Evolutionary conservation across 257 asterid species (phyloP).

Genomic region (Solanum arcanum): DNA sequence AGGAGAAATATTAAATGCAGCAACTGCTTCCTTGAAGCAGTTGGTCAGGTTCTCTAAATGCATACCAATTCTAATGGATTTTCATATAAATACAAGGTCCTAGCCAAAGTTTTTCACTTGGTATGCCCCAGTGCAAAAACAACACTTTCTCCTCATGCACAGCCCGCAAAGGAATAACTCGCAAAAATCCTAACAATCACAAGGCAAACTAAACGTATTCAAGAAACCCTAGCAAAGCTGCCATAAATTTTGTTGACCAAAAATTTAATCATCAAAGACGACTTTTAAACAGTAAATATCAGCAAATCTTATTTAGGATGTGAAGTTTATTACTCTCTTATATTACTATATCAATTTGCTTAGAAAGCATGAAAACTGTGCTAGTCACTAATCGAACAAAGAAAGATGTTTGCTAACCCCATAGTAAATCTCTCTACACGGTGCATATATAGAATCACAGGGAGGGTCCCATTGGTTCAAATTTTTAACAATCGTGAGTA

Average conservation of each 20-base stretch:
- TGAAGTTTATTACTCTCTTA: constrained; percentile 18
- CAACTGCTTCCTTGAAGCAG: neutral
- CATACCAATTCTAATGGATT: neutral
- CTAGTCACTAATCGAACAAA: neutral
- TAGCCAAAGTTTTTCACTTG: neutral
- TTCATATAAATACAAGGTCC: neutral
- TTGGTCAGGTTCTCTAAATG: neutral
- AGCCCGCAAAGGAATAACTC: neutral
- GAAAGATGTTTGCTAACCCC: neutral
- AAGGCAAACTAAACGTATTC: neutral
- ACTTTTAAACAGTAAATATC: neutral
- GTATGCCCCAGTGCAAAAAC: neutral
- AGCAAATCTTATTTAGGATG: constrained; percentile 44
- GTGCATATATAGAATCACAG: neutral
- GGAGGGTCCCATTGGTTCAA: neutral
- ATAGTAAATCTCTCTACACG: neutral
- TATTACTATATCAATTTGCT: neutral
- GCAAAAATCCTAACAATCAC: neutral
- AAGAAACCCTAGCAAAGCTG: constrained; percentile 21
- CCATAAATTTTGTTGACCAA: constrained; percentile 8
- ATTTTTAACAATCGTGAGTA: neutral
- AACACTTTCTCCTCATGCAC: neutral
- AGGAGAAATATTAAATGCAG: neutral
- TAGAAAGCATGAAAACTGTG: neutral
- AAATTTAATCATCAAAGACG: neutral